Base-by-base conservation (phyloP, 441 rosid species). In the Flueggea neowawraea region DNA sequence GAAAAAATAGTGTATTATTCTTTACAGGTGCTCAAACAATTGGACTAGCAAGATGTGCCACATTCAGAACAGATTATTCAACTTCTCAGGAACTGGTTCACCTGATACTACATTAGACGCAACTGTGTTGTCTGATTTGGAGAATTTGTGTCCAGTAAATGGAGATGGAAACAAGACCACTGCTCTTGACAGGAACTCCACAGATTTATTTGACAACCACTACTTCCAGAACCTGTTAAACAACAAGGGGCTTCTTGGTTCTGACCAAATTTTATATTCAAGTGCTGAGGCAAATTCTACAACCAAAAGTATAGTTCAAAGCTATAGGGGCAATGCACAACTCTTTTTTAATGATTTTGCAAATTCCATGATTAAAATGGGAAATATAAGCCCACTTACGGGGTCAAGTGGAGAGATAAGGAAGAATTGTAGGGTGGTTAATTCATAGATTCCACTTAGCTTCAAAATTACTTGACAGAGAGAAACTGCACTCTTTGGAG, bases 341-440 rank as follows among this genome's bases (percentile, higher is more conserved):
- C 75, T 74, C 0, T 87, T 90, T 72, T 82, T 90, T 16, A 55
- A 59, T 7, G 80, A 75, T 52, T 90, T 89, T 5, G 86, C 58
- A 44, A 71, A 69, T 67, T 85, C 91, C 8, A 89, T 87, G 90
- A 77, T 79, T 57, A 87, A 76, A 33, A 90, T 90, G 96, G 91
- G 91, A 33, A 75, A 67, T 41, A 73, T 87, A 49, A 69, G 78
- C 54, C 90, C 88, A 6, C 62, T 80, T 48, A 84, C 84, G 0
- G 87, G 92, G 12, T 75, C 66, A 39, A 66, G 39, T 52, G 92
- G 95, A 16, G 82, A 90, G 61, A 76, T 90, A n/a, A 84, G 96
- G 73, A 61, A 62, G 39, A 75, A 81, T 1, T 90, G 95, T 61
- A 84, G 75, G 70, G 75, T 69, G 45, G 80, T 84, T 58, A 87